Base-by-base conservation (phyloP, 106 monocot species). In the Platanthera guangdongensis region DNA sequence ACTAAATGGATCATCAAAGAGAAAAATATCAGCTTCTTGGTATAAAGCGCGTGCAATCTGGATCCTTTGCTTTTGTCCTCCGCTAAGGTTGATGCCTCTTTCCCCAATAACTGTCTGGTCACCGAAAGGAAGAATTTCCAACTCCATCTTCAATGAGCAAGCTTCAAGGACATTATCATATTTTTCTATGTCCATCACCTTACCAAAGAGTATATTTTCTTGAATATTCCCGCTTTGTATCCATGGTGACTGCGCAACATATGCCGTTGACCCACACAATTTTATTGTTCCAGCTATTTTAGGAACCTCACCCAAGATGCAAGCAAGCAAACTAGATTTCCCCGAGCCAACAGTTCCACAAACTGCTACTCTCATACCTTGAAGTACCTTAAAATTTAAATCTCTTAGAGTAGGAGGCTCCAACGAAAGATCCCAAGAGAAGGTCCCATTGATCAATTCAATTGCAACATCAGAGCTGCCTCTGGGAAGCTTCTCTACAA, bases 1-100 rank as follows among this genome's bases (percentile, higher is more conserved):
- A 79, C 93, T 99, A 71, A 99, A 99, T 47, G 93, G 94, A 80
- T 99, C 97, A 77, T 99, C 97, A 77, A 93, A 86, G 4, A 99
- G 81, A 79, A 74, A 91, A 45, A 97, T 84, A 60, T 97, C 96
- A 7, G 93, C 91, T 70, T 89, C 91, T 52, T 97, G 90, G 80
- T 97, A 97, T 16, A 97, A 71, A 52, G 96, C 96, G 13, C 96
- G 88, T 10, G 96, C 96, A 75, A 97, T 93, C 75, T 97, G 91
- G 6, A 97, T 82, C 52, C 96, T 88, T 63, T 97, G 96, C 81
- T 97, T 97, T 81, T 97, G 96, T 16, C 93, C 96, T 7, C 96
- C 96, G 79, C 96, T 97, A 75, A 97, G 52, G 74, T 97, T 93
- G 76, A 97, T 97, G 16, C 96, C 96, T 76, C 93, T 87, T 71